A percentile compares a stretch with the other conserved stretches of the same genome.
phyloP scores from a whole-genome alignment of 1,139 yeast species.

The Candida sanyaensis region DNA sequence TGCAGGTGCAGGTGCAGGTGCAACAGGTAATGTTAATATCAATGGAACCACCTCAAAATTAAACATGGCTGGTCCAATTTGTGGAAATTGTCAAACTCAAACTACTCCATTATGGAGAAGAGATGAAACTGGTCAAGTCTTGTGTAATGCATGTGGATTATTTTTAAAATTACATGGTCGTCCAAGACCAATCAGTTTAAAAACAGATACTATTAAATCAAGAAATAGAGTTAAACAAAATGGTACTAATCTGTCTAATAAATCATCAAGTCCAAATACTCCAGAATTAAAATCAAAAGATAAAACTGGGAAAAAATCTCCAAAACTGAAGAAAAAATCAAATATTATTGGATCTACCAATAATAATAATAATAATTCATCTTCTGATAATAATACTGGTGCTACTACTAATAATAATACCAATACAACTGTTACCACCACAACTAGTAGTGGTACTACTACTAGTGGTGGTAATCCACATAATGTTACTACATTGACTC shows the following conservation, averaged over 20 bases:
- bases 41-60: slow-evolving; percentile 37
- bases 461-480: slow-evolving; percentile 10
- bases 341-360: slow-evolving; percentile 14
- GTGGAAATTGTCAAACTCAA: slow-evolving; percentile 88
- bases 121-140: slow-evolving; percentile 89
- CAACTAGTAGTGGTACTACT: slow-evolving; percentile 8
- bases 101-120: slow-evolving; percentile 96
- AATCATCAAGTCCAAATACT: slow-evolving; percentile 40
- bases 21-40: slow-evolving; percentile 13
- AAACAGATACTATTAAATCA: slow-evolving; percentile 89
- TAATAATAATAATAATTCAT: slow-evolving; percentile 7
- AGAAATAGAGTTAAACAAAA: slow-evolving; percentile 73
- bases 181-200: slow-evolving; percentile 86
- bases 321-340: slow-evolving; percentile 29
- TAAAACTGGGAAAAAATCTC: slow-evolving; percentile 31
- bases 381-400: slow-evolving; percentile 7
- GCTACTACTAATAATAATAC: slow-evolving; percentile 14
- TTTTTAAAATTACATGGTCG: slow-evolving; percentile 90
- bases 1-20: slow-evolving; percentile 51
- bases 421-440: slow-evolving; percentile 1
- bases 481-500: slow-evolving; percentile 24
- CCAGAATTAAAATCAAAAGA: slow-evolving; percentile 49
- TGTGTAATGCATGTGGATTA: slow-evolving; percentile 94
- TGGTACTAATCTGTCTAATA: slow-evolving; percentile 19
- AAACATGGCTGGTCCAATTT: slow-evolving; percentile 65